Evolutionary conservation across 495 filamentous ascomycete species (phyloP).

Genomic region (Pyrenula massariospora): DNA sequence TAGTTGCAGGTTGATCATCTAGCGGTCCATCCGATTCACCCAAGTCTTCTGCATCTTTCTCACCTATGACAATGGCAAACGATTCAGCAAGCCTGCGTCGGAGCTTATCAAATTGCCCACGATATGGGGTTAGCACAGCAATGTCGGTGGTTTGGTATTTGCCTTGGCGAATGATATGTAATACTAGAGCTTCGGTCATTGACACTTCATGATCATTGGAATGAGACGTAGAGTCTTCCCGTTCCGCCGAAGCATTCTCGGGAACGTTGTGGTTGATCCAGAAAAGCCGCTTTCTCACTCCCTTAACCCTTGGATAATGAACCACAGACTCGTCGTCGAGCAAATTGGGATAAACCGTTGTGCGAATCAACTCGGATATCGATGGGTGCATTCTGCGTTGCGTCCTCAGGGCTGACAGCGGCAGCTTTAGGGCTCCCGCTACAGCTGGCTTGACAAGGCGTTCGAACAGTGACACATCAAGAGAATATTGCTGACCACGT

Average conservation of each 20-base stretch:
- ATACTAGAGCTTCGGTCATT: slow-evolving; percentile 53
- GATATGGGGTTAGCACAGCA: slow-evolving; percentile 67
- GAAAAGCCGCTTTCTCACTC: slow-evolving; percentile 47
- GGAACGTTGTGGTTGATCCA: slow-evolving; percentile 40
- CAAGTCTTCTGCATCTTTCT: slow-evolving; percentile 53
- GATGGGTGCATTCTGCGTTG: slow-evolving; percentile 72
- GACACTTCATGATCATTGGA: slow-evolving; percentile 59
- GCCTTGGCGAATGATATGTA: slow-evolving; percentile 63
- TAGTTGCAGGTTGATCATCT: slow-evolving; percentile 11
- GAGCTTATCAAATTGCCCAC: slow-evolving; percentile 58
- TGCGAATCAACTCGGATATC: slow-evolving; percentile 46
- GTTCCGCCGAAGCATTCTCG: slow-evolving; percentile 10
- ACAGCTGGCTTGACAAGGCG: slow-evolving; percentile 36
- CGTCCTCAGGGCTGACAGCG: slow-evolving; percentile 45
- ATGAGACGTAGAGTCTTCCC: slow-evolving; percentile 41
- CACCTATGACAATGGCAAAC: slow-evolving; percentile 54
- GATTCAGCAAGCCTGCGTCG: slow-evolving; percentile 31
- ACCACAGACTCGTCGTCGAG: slow-evolving; percentile 38
- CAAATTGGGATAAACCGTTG: slow-evolving; percentile 53
- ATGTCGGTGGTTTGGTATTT: slow-evolving; percentile 55
- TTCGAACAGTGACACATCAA: slow-evolving; percentile 63
- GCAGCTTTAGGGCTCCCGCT: slow-evolving; percentile 21
- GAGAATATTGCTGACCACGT: slow-evolving; percentile 38
- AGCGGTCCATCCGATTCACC: slow-evolving; percentile 36
- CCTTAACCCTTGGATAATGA: slow-evolving; percentile 40